A percentile compares a stretch with the other conserved stretches of the same genome.
Conservation (phyloP, 2,329 filamentous ascomycete genomes). For the Beauveria caledonica region DNA sequence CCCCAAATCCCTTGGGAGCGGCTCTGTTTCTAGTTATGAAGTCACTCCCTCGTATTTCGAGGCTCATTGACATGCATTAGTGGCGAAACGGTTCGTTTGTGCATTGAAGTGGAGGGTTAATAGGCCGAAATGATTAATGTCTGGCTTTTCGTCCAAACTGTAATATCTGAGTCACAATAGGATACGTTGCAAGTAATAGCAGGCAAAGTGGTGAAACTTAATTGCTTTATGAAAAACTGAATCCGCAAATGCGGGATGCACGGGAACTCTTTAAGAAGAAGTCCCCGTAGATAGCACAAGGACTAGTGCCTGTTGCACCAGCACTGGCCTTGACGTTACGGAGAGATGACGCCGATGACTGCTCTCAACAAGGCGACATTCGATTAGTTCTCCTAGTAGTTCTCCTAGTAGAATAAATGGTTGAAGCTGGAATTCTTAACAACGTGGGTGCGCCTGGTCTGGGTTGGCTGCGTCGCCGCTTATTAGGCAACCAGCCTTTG, state of each 20-base stretch:
- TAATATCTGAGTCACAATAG: background rate
- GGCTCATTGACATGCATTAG: background rate
- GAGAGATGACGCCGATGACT: background rate
- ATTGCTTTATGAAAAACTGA: background rate
- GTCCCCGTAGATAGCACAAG: background rate
- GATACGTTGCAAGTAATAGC: background rate
- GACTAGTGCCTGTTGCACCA: slow-evolving; percentile 3
- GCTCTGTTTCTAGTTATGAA: background rate
- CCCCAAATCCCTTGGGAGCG: background rate
- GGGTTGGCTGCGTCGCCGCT: slow-evolving; percentile 55
- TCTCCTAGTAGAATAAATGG: slow-evolving; percentile 1
- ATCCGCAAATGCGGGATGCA: background rate
- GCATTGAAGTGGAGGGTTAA: background rate
- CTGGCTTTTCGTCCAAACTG: background rate
- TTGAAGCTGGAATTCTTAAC: background rate
- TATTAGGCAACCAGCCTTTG: slow-evolving; percentile 59
- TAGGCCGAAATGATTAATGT: background rate
- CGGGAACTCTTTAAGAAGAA: slow-evolving; percentile 3
- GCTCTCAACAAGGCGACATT: background rate
- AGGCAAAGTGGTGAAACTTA: background rate
- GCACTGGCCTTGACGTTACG: background rate
- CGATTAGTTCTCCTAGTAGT: background rate
- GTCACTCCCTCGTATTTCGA: background rate
- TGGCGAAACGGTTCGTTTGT: background rate
- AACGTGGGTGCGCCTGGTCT: slow-evolving; percentile 22